Percentiles rank a stretch among this genome's conserved stretches.
These are phyloP conservation scores for Penicillium antarcticum DNA, from an alignment of 495 filamentous ascomycete species.

Conservation along the genomic window DNA sequence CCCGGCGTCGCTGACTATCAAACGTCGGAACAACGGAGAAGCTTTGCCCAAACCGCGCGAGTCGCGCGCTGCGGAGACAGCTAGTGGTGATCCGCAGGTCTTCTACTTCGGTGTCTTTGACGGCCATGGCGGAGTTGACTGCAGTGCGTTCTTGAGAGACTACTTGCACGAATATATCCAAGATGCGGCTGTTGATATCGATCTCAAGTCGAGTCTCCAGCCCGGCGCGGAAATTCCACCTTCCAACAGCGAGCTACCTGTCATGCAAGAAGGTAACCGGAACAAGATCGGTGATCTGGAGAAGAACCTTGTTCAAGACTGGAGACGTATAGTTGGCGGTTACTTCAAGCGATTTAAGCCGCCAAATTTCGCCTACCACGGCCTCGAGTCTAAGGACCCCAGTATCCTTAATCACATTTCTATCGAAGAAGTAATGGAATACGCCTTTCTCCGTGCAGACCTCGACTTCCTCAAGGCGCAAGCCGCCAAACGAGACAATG, in stretches of 20 bases:
- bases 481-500: slow-evolving; percentile 68
- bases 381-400: slow-evolving; percentile 12
- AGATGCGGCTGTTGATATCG: slow-evolving; percentile 68
- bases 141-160: slow-evolving; percentile 80
- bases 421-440: slow-evolving; percentile 60
- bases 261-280: slow-evolving; percentile 38
- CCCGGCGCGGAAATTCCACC: slow-evolving; percentile 6
- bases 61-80: slow-evolving; percentile 60
- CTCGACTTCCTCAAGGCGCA: slow-evolving; percentile 89
- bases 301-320: slow-evolving; percentile 64
- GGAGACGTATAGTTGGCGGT: slow-evolving; percentile 82
- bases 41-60: slow-evolving; percentile 29
- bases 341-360: slow-evolving; percentile 92
- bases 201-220: slow-evolving; percentile 64
- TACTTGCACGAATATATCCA: slow-evolving; percentile 87
- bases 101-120: slow-evolving; percentile 98
- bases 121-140: slow-evolving; percentile 89
- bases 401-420: slow-evolving; percentile 24
- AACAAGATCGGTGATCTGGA: slow-evolving; percentile 53
- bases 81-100: slow-evolving; percentile 85
- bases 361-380: slow-evolving; percentile 51
- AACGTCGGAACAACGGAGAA: slow-evolving; percentile 9
- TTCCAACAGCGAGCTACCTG: slow-evolving; percentile 25
- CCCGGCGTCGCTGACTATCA: slow-evolving; percentile 64
- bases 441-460: slow-evolving; percentile 89